Base-by-base conservation (phyloP, 2,329 filamentous ascomycete species). In the Clarireedia sp. region DNA sequence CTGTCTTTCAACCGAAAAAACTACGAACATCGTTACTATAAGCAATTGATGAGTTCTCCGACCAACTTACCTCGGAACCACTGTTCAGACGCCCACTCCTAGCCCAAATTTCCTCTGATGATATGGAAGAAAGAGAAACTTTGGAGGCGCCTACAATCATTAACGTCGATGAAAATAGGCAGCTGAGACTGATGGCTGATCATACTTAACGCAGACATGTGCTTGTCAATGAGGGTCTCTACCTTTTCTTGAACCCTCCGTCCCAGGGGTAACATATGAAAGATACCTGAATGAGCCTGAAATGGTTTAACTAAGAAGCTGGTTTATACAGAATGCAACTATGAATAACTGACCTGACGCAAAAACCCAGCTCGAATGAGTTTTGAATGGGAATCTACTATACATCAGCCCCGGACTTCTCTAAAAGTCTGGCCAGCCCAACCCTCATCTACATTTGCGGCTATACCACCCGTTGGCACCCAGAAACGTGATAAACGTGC, bases 191-290 rank as follows among this genome's bases (percentile, higher is more conserved):
- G 21, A 45, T 45, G 4, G 7, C 8, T 14, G 21, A 23, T 10
- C 67, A 59, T 70, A 87, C 87, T 86, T 62, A 94, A 72, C 36
- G 78, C 79, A 51, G 76, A 75, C 94, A 99, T 99, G 68, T 96
- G 84, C 67, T 87, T 89, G 68, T 96, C 91, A 62, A 99, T 86
- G 10, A 97, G 73, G 10, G 74, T 73, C 67, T 96, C 90, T 29
- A 97, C 75, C 70, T 97, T 99, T 51, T 90, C 81, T 66, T 96
- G 90, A 0, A 97, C 89, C 26, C 90, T 81, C 29, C 90, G 77
- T 0, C 94, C 94, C 0, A 99, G 73, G 0, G 94, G 94, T 1
- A 99, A 78, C 67, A 96, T 78, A 66, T 99, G 94, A 65, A 96
- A 99, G 37, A 97, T 83, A 26, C 94, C 94, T 7, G 91, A 83